Percentiles rank a stretch among this genome's conserved stretches.
Conservation (phyloP, 495 filamentous ascomycete species). For the Lasiosphaeria ovina region DNA sequence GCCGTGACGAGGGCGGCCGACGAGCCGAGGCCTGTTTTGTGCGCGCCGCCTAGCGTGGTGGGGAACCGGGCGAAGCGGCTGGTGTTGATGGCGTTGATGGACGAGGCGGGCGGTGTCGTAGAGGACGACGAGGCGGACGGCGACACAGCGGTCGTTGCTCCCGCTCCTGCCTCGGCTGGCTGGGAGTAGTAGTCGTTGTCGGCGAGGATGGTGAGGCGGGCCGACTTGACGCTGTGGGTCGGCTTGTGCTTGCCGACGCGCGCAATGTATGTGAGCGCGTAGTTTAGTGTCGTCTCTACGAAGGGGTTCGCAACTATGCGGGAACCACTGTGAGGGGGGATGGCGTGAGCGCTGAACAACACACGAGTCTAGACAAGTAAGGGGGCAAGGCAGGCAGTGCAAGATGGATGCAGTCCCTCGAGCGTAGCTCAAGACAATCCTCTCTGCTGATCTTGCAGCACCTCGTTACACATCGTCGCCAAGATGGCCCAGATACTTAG, state of each 20-base stretch:
- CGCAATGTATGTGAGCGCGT: constrained; percentile 79
- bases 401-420: neutral
- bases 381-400: neutral
- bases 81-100: constrained; percentile 15
- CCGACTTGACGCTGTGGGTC: constrained; percentile 59
- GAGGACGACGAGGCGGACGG: constrained; percentile 14
- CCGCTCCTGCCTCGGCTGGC: constrained; percentile 25
- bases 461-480: neutral
- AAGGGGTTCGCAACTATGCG: constrained; percentile 64
- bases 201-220: constrained; percentile 82
- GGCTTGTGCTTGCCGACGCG: constrained; percentile 51
- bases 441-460: no score
- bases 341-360: constrained; percentile 7
- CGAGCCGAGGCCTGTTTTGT: constrained; percentile 96
- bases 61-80: constrained; percentile 73
- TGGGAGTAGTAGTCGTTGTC: constrained; percentile 97
- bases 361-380: neutral
- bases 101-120: constrained; percentile 9
- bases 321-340: constrained; percentile 27
- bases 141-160: constrained; percentile 16
- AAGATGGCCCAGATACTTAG: neutral
- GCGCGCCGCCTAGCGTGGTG: constrained; percentile 70
- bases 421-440: no score
- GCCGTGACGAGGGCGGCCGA: constrained; percentile 94
- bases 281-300: constrained; percentile 84